Evolutionary conservation across 2,329 filamentous ascomycete genomes (phyloP), one percentile per base, ranked within the genome.

Genomic region (Aciculosporium take): DNA sequence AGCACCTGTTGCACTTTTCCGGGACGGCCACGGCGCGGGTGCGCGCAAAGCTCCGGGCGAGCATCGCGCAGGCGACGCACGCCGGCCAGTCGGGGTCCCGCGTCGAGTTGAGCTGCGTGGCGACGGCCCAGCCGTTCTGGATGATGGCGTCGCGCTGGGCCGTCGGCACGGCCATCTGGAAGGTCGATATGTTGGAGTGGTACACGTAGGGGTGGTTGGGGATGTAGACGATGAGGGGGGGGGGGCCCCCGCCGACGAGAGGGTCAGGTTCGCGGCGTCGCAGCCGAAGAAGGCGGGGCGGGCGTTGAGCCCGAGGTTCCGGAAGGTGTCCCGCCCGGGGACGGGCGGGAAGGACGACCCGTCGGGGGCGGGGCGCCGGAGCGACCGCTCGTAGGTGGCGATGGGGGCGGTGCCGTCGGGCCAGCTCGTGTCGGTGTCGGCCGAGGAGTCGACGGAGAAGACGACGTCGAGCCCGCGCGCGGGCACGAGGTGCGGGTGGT

Each of bases 11-110:
- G 65, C 91, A 98, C 8, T 74, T 76, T 0, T 72, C 67, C 0
- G 89, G 89, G 1, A 88, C 69, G 0, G 64, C 47, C 0, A 81
- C 81, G 15, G 81, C 81, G 15, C 70, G 68, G 0, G 84, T 89
- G 38, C 85, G 73, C 46, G 76, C 68, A 49, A 91, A 74, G 50
- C 80, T 86, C 46, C 89, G 75, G 40, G 73, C 75, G 13, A 96
- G 69, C 30, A 94, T 79, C 5, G 89, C 91, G 61, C 91, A 98
- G 18, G 80, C 86, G 4, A 94, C 81, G 52, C 89, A 98, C 2
- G 76, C 69, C 0, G 81, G 70, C 89, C 91, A 98, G 47, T 81
- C 61, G 3, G 62, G 51, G 56, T 93, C 81, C 3, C 79, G 56
- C 0, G 85, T 88, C 38, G 71, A 75, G 62, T 96, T 95, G 39